These are phyloP conservation scores for Geotrichum aggregatum DNA, from an alignment of 1,139 yeast species.

Conservation along the genomic window DNA sequence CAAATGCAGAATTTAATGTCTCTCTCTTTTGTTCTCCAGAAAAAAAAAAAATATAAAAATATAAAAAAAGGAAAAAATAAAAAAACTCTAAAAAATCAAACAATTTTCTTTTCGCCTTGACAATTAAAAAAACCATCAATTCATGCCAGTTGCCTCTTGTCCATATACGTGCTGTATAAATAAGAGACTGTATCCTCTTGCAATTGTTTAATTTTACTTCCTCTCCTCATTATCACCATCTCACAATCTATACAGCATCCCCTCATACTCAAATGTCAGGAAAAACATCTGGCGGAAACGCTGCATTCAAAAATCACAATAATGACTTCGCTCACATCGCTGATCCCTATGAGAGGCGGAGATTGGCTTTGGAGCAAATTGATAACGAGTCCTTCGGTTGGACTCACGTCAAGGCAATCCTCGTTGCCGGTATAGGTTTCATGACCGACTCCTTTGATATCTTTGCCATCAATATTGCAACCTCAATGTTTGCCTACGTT, in stretches of 20 bases:
- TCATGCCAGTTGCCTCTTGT: not conserved
- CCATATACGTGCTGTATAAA: not conserved
- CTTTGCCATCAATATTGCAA: conserved; percentile 79
- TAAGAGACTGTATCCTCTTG: not conserved
- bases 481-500: conserved; percentile 51
- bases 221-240: not conserved
- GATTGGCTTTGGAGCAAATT: conserved; percentile 82
- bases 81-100: no score
- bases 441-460: conserved; percentile 89
- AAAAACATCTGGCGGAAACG: conserved; percentile 67
- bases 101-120: not conserved
- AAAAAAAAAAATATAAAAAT: no score
- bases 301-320: conserved; percentile 82
- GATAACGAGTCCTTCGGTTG: conserved; percentile 82
- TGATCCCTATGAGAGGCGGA: conserved; percentile 85
- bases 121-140: not conserved
- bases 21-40: not conserved
- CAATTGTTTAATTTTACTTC: not conserved
- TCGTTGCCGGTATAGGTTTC: conserved; percentile 93
- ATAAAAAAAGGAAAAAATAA: no score
- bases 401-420: conserved; percentile 82
- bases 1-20: not conserved
- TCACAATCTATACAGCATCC: not conserved
- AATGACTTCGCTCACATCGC: conserved; percentile 80
- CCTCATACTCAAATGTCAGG: conserved; percentile 10